Evolutionary conservation across 1,139 yeast genomes (phyloP).

Genomic region (Arxiozyma bovina): DNA sequence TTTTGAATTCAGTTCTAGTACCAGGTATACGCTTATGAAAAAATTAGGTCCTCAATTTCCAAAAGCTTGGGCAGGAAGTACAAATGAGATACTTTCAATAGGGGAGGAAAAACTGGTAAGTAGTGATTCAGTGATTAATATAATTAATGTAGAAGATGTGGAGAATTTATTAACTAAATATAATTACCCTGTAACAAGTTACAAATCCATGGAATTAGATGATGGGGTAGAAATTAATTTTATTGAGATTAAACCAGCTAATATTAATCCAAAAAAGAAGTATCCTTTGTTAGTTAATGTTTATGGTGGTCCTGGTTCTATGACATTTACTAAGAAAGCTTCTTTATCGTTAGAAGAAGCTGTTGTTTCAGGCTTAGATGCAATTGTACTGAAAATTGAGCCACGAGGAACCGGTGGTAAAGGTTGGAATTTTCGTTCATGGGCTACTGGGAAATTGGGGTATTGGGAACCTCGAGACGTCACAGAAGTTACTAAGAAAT

Average conservation of each 20-base stretch:
- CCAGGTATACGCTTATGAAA: slow-evolving; percentile 25
- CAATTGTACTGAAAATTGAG: slow-evolving; percentile 74
- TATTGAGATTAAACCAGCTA: slow-evolving; percentile 67
- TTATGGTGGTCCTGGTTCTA: slow-evolving; percentile 95
- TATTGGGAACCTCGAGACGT: slow-evolving; percentile 84
- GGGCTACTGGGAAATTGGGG: slow-evolving; percentile 66
- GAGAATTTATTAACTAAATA: slow-evolving; percentile 30
- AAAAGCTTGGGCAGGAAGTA: slow-evolving; percentile 20
- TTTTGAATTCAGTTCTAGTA: slow-evolving; percentile 24
- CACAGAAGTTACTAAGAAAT: slow-evolving; percentile 52
- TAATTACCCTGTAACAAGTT: slow-evolving; percentile 49
- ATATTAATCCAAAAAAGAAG: slow-evolving; percentile 48
- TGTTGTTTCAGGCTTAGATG: slow-evolving; percentile 57
- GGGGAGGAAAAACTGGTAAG: slow-evolving; percentile 5
- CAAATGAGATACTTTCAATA: slow-evolving; percentile 15
- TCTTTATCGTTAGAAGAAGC: slow-evolving; percentile 59
- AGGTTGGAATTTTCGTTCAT: slow-evolving; percentile 68
- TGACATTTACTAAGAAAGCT: slow-evolving; percentile 50
- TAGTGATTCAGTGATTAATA: slow-evolving; percentile 11
- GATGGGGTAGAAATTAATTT: slow-evolving; percentile 49
- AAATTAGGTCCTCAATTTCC: slow-evolving; percentile 26
- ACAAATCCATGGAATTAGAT: slow-evolving; percentile 42
- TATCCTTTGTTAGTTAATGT: slow-evolving; percentile 77
- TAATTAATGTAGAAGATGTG: slow-evolving; percentile 29
- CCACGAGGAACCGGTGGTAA: slow-evolving; percentile 93